phyloP scores from a whole-genome alignment of 2,329 filamentous ascomycete species.

The Daldinia eschscholtzii region DNA sequence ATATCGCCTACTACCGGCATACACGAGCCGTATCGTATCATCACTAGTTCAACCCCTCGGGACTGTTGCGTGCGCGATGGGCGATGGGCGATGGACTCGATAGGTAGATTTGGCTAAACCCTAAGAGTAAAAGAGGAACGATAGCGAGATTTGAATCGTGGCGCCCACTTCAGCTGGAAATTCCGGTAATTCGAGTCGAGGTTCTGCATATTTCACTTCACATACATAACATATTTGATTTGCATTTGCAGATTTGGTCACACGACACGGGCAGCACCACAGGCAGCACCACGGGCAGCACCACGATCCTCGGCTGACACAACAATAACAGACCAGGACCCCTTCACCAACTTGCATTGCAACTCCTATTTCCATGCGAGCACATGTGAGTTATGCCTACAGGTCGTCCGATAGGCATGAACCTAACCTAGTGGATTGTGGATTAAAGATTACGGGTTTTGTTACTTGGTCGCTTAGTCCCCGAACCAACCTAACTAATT shows the following conservation, averaged over 20 bases:
- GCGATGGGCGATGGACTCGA: conserved; percentile 15
- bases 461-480: not conserved
- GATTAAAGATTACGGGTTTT: conserved; percentile 17
- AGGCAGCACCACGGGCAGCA: conserved; percentile 31
- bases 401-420: conserved; percentile 18
- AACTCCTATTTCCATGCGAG: conserved; percentile 10
- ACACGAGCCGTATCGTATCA: conserved; percentile 31
- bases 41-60: not conserved
- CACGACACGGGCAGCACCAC: conserved; percentile 40
- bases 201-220: not conserved
- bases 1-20: conserved; percentile 32
- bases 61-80: no score
- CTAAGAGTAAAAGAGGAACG: conserved; percentile 15
- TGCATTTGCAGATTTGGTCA: conserved; percentile 31
- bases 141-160: conserved; percentile 11
- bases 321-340: conserved; percentile 30
- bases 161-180: not conserved
- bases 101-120: conserved; percentile 22
- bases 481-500: no score
- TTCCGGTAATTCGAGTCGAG: not conserved
- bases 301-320: conserved; percentile 40
- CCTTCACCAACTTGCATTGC: conserved; percentile 22
- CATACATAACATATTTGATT: conserved; percentile 9
- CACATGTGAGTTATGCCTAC: conserved; percentile 27
- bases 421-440: conserved; percentile 12